phyloP scores from a whole-genome alignment of 352 stramenopile species.

The Stramenopiles sp. region DNA sequence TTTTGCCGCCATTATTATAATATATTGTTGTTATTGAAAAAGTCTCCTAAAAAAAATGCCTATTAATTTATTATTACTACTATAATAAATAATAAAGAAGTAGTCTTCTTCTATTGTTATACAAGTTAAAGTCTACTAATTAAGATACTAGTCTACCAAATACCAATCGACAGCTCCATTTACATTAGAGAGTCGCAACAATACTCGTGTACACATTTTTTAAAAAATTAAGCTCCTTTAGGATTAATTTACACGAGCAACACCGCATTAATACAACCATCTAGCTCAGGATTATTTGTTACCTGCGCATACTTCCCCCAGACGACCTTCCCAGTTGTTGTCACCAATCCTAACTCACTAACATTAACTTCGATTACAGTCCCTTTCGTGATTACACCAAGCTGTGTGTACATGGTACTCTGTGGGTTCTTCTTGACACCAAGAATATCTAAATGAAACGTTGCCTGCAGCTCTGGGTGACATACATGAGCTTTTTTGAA shows the following conservation, averaged over 20 bases:
- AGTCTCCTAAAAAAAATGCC: no score
- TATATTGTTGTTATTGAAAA: no score
- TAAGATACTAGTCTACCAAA: no score
- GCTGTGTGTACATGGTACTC: constrained; percentile 80
- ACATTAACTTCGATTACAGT: constrained; percentile 97
- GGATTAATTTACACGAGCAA: constrained; percentile 96
- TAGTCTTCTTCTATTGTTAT: no score
- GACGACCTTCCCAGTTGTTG: constrained; percentile 96
- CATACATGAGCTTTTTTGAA: constrained; percentile 99
- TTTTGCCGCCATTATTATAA: no score
- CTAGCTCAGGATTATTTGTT: constrained; percentile 98
- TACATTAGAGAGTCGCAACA: no score
- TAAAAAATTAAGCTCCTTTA: no score
- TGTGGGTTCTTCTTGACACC: constrained; percentile 99
- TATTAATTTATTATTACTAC: no score
- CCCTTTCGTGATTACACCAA: constrained; percentile 99
- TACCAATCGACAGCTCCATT: no score
- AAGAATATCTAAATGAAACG: constrained; percentile 98
- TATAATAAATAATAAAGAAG: no score
- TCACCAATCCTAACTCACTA: constrained; percentile 95
- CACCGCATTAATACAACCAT: constrained; percentile 98
- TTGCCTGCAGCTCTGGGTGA: constrained; percentile 99
- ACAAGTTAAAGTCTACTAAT: no score
- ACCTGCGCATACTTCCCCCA: constrained; percentile 99
- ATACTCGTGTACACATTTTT: no score